Evolutionary conservation across 495 filamentous ascomycete species (phyloP), one percentile per base, ranked within the genome.

Genomic region (Schizothecium vesticola): DNA sequence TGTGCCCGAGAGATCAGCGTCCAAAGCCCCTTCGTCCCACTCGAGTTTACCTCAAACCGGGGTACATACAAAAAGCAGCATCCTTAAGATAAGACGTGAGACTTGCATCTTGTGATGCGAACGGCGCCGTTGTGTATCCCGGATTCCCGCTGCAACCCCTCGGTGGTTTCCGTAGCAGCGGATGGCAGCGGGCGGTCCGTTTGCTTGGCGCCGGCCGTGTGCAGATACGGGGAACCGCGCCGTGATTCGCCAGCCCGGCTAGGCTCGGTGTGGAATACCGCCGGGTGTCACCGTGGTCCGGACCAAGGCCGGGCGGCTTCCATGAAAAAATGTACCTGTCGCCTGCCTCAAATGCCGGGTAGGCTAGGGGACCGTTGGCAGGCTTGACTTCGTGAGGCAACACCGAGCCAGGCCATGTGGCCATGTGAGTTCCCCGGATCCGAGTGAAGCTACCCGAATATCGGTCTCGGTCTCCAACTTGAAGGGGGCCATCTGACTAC

Each of bases 211-310:
- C 66, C 71, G 70, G 21, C 65, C 60, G 56, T 10, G 59, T 64
- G 56, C 33, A 63, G 71, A 64, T 23, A 21, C n/a, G n/a, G 31
- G 36, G 64, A 28, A 10, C 63, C 26, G 51, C 26, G 10, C 60
- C 63, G 19, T 75, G 69, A 75, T 76, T 76, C 71, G 73, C 59
- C 63, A 63, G 63, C n/a, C 43, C 61, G 65, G 71, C 59, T 23
- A 21, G 51, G 24, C 60, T 43, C 62, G 25, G 61, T 69, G 64
- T 65, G 28, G 63, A 76, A 73, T 73, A 75, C 61, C 67, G 72
- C 71, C 74, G 72, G 72, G 72, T 75, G 69, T 58, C 58, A 74
- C 74, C 69, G 64, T 33, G 56, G 11, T 56, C 31, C 24, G 24
- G 43, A 11, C 10, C 31, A 3, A 33, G 10, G 31, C 11, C 31